Base-by-base conservation (phyloP, 352 stramenopile species). In the Aphanomyces stellatus region DNA sequence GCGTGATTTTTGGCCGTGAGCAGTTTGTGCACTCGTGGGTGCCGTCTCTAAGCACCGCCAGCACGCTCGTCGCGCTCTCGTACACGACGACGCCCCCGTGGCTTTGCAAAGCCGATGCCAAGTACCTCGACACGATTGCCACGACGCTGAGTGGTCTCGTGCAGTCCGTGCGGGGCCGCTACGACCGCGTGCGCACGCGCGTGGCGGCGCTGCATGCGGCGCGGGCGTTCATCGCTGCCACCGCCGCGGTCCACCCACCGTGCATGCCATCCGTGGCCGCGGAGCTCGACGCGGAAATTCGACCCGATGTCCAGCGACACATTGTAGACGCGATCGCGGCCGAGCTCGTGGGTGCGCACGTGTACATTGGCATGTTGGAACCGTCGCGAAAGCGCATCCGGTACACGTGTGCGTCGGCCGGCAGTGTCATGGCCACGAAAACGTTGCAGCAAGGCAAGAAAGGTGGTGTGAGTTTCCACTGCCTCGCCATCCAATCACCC, bases 321-420 rank as follows among this genome's bases (percentile, higher is more conserved):
- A 57, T 69, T 0, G 74, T 88, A 10, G 55, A 60, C 0, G 30
- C 81, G 4, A 68, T 93, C 28, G 73, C 81, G 24, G 11, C 46
- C 2, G 69, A 59, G 0, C 64, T 93, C 3, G 28, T 35, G 13
- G 70, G 65, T 28, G 75, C 80, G 0, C 74, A 81, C 27, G 76
- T 88, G 24, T 93, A 90, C 68, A 71, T 90, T 59, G 85, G 73
- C 0, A 68, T 91, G 31, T 71, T 79, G 35, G 79, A 93, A 55
- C 81, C 85, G 11, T 74, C 74, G 5, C 51, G 77, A 1, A 67
- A 74, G 17, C 63, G 74, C 17, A 55, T 93, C 0, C 55, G 51
- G 4, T 93, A 84, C 51, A 85, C 83, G 0, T 75, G 72, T 34
- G 80, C 85, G 0, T 86, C 85, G 0, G 63, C 65, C 0, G 62